Evolutionary conservation across 352 stramenopile genomes (phyloP).

Genomic region (Globisporangium parvum): DNA sequence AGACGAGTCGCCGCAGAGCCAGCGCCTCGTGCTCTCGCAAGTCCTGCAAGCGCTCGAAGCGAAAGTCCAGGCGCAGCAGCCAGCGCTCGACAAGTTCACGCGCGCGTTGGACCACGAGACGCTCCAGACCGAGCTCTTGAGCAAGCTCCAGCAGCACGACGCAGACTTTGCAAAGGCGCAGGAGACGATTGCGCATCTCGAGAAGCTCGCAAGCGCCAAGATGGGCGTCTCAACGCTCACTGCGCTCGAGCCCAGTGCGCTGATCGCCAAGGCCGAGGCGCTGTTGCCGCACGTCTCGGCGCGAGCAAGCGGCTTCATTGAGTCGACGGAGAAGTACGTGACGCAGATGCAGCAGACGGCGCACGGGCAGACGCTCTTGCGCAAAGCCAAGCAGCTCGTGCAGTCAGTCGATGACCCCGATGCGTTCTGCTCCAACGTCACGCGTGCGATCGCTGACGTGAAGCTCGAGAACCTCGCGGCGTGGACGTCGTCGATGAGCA

Average conservation of each 20-base stretch:
- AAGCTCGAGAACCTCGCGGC: conserved; percentile 62
- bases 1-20: conserved; percentile 16
- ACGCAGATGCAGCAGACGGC: conserved; percentile 63
- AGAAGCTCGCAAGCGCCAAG: conserved; percentile 53
- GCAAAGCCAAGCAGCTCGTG: conserved; percentile 63
- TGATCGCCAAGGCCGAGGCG: conserved; percentile 62
- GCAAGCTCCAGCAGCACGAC: conserved; percentile 56
- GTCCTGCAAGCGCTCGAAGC: conserved; percentile 55
- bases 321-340: conserved; percentile 68
- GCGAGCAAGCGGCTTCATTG: conserved; percentile 40
- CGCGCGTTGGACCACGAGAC: conserved; percentile 29
- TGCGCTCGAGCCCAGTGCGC: conserved; percentile 39
- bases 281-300: conserved; percentile 52
- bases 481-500: conserved; percentile 58
- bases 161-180: conserved; percentile 49
- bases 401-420: conserved; percentile 72
- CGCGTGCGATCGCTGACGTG: conserved; percentile 58
- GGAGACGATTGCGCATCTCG: conserved; percentile 43
- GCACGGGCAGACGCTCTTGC: conserved; percentile 57
- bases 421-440: conserved; percentile 66
- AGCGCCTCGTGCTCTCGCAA: conserved; percentile 53
- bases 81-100: conserved; percentile 34
- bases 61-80: conserved; percentile 39
- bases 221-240: conserved; percentile 54
- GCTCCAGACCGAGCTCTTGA: conserved; percentile 36